A percentile compares a stretch with the other conserved stretches of the same genome.
These are phyloP conservation scores for Candida parachauliodes DNA, from an alignment of 805 yeast species.

Conservation along the genomic window DNA sequence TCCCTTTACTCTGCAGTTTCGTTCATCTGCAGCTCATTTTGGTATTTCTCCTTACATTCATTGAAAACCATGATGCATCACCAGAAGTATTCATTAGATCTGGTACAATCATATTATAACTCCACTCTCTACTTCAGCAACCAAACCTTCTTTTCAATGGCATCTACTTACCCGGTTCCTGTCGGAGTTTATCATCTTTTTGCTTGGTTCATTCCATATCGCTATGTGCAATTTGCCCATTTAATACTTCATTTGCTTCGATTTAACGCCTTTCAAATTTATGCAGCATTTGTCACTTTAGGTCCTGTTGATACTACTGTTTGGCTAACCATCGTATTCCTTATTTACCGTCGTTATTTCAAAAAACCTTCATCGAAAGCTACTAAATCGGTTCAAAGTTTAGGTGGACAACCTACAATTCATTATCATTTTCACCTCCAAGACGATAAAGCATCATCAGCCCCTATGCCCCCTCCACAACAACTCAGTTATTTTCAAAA, in stretches of 20 bases:
- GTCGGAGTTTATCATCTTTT: neutral
- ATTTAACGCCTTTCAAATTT: neutral
- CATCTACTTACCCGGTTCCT: neutral
- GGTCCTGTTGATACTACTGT: neutral
- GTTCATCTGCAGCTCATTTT: constrained; percentile 1
- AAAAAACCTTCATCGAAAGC: neutral
- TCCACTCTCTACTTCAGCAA: constrained; percentile 1
- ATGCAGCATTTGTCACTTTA: neutral
- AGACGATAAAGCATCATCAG: neutral
- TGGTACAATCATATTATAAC: neutral
- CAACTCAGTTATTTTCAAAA: no score
- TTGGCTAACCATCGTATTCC: neutral
- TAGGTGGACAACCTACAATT: neutral
- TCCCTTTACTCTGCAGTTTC: neutral
- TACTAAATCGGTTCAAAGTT: constrained; percentile 1
- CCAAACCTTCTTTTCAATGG: neutral
- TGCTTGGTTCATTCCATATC: neutral
- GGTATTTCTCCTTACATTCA: neutral
- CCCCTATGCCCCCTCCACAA: no score
- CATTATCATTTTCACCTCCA: neutral
- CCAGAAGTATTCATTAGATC: neutral
- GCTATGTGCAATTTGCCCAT: neutral
- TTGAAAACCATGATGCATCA: neutral
- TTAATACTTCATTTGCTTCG: neutral
- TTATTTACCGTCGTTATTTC: neutral